Percentiles rank a stretch among this genome's conserved stretches.
Conservation (phyloP, 176 grass and related monocot species). For the Musa schizocarpa region DNA sequence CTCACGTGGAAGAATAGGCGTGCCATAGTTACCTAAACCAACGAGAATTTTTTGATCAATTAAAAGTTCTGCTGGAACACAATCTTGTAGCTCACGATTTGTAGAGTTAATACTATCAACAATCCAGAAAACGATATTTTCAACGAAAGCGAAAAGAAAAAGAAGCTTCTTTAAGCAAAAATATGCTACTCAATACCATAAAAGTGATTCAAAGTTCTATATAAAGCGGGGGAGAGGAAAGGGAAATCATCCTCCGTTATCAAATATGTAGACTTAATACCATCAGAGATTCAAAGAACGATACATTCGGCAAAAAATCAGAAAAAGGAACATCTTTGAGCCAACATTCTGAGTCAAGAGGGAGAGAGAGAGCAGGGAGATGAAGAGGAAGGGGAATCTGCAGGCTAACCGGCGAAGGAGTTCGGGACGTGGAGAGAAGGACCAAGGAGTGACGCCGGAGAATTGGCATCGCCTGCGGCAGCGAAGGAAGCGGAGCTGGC, state of each 20-base stretch:
- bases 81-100: background rate
- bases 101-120: background rate
- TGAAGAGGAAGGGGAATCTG: background rate
- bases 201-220: background rate
- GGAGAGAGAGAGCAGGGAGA: background rate
- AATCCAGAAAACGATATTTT: background rate
- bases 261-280: too few relatives aligned
- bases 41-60: background rate
- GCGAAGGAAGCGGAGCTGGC: slow-evolving; percentile 21
- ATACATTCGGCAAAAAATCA: too few relatives aligned
- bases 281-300: too few relatives aligned
- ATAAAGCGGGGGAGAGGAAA: background rate
- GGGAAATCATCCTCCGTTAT: too few relatives aligned
- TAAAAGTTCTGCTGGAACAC: background rate
- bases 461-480: slow-evolving; percentile 38
- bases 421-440: slow-evolving; percentile 73
- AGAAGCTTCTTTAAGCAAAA: background rate
- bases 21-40: background rate
- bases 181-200: background rate
- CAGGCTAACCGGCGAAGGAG: slow-evolving; percentile 42
- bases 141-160: background rate
- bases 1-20: too few relatives aligned
- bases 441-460: slow-evolving; percentile 53
- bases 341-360: too few relatives aligned
- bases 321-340: too few relatives aligned